Evolutionary conservation across 495 filamentous ascomycete genomes (phyloP), one percentile per base, ranked within the genome.

Genomic region (Articulospora tetracladia): DNA sequence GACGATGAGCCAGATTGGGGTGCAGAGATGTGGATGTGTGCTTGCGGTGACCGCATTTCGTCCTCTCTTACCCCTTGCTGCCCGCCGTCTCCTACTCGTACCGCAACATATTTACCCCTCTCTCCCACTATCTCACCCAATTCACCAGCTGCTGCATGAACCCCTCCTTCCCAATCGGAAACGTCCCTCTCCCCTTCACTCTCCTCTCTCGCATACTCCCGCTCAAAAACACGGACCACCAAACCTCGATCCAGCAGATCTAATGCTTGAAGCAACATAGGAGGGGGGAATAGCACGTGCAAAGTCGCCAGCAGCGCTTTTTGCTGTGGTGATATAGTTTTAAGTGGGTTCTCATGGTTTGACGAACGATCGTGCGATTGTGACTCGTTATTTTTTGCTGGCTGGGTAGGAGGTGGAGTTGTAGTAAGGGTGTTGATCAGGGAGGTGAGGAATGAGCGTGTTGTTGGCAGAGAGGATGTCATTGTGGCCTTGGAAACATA

Each of bases 201-300:
- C 20, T 58, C 7, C n/a, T n/a, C n/a, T n/a, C n/a, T n/a, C n/a
- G n/a, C n/a, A n/a, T n/a, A n/a, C n/a, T n/a, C 39, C 10, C 15
- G 39, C 15, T 44, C 39, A 69, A 70, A 23, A 74, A 84, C 17
- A 6, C 59, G 17, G 1, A 36, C 46, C 15, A 94, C 85, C 0
- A 91, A 76, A 7, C 78, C 70, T 11, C 92, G 79, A 67, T 97
- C 92, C 3, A 97, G 78, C 1, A 96, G 78, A 66, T 96, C 91
- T 1, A 97, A 79, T 0, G 91, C 90, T 2, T 89, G 88, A 0
- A 96, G 82, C 1, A 87, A 69, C 49, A 79, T 75, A 0, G 63
- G 57, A 12, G 73, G 70, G 1, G 83, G 86, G 66, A 86, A 86
- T n/a, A 89, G 68, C 3, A 84, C 81, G 70, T 88, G 85, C 1